Conservation (phyloP, 192 early-diverging fungal genomes). For the Backusella luteola region DNA sequence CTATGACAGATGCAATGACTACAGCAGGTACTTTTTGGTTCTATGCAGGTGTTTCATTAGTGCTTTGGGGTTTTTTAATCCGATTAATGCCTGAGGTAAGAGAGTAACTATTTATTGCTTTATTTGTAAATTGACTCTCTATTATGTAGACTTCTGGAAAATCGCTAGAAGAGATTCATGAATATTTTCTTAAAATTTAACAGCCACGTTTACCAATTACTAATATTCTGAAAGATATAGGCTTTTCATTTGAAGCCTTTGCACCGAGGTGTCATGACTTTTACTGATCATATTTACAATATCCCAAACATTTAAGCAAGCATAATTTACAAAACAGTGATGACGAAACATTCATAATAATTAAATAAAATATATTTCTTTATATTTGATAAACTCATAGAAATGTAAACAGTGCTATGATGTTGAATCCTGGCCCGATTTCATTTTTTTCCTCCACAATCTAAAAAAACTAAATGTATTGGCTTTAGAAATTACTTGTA, state of each 20-base stretch:
- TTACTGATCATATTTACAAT: background rate
- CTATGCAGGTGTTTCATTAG: slow-evolving; percentile 42
- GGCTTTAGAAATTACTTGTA: no score
- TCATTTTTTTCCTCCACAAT: no score
- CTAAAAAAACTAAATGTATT: no score
- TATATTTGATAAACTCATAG: no score
- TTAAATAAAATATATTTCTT: no score
- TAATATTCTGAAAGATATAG: background rate
- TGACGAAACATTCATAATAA: no score
- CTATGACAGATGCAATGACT: slow-evolving; percentile 48
- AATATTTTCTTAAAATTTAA: slow-evolving; percentile 32
- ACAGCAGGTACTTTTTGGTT: slow-evolving; percentile 53
- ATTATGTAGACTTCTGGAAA: slow-evolving; percentile 35
- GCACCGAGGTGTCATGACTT: background rate
- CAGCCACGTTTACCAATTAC: background rate
- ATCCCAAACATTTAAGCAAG: background rate
- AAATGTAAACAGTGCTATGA: no score
- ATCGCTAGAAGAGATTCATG: slow-evolving; percentile 45
- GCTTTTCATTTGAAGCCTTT: background rate
- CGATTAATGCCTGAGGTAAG: slow-evolving; percentile 45
- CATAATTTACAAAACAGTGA: background rate
- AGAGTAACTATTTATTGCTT: background rate
- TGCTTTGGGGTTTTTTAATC: slow-evolving; percentile 47
- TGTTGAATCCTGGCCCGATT: no score
- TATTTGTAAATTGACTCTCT: background rate